These are phyloP conservation scores for Cystobasidium pallidum DNA, from an alignment of 1,284 basidiomycete genomes.

Conservation along the genomic window DNA sequence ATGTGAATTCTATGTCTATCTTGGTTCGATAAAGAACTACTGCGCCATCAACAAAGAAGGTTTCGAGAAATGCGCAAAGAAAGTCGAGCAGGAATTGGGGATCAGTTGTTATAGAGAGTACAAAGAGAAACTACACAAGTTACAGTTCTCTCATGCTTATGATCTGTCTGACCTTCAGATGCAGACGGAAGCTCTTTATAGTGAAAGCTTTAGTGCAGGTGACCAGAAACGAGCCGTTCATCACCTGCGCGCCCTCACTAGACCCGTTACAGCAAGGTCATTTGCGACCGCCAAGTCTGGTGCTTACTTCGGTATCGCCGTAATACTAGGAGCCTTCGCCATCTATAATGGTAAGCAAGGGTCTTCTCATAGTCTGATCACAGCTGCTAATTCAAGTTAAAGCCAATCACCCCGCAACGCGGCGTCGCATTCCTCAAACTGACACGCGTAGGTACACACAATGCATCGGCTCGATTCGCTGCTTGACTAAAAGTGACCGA, in stretches of 20 bases:
- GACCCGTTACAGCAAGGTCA: constrained; percentile 65
- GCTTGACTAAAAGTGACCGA: too few relatives aligned
- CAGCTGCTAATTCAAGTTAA: too few relatives aligned
- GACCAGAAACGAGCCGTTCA: constrained; percentile 73
- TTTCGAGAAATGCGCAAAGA: constrained; percentile 68
- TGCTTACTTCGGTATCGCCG: constrained; percentile 65
- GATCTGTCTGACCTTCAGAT: constrained; percentile 9
- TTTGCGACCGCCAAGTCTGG: constrained; percentile 66
- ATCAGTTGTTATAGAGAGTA: constrained; percentile 67
- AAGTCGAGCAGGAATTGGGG: constrained; percentile 68
- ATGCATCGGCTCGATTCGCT: neutral
- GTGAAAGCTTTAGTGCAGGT: constrained; percentile 58
- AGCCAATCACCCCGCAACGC: neutral
- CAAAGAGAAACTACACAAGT: constrained; percentile 66
- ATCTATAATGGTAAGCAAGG: neutral
- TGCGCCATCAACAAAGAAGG: constrained; percentile 85
- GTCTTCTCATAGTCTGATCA: too few relatives aligned
- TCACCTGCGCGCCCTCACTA: constrained; percentile 66
- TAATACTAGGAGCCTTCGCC: neutral
- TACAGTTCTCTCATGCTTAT: constrained; percentile 56
- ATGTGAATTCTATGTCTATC: constrained; percentile 31
- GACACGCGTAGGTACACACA: neutral
- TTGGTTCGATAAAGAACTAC: constrained; percentile 45
- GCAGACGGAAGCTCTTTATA: constrained; percentile 47
- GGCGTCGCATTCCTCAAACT: neutral